These are phyloP conservation scores for Wilcoxina mikolae DNA, from an alignment of 495 filamentous ascomycete species.

Conservation along the genomic window DNA sequence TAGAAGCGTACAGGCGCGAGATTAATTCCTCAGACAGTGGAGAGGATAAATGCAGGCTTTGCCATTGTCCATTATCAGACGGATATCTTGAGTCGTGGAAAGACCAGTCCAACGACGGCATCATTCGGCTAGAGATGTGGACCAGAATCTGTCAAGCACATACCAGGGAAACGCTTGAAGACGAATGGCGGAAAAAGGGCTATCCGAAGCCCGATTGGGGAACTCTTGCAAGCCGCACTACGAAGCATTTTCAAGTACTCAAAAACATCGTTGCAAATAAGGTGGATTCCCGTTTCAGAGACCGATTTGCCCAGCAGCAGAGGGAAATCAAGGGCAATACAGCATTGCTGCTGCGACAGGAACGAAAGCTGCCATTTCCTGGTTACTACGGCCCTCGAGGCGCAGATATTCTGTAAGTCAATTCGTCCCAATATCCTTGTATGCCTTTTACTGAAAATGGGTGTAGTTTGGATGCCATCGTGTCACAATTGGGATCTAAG, in stretches of 20 bases:
- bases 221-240: constrained; percentile 47
- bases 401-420: constrained; percentile 44
- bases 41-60: not conserved
- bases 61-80: not conserved
- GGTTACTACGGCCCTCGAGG: constrained; percentile 86
- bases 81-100: constrained; percentile 5
- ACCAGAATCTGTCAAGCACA: constrained; percentile 59
- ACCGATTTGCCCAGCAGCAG: constrained; percentile 43
- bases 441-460: not conserved
- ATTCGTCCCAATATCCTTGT: not conserved
- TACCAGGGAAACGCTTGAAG: constrained; percentile 41
- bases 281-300: constrained; percentile 45
- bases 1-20: not conserved
- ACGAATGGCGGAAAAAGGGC: constrained; percentile 45
- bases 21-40: not conserved
- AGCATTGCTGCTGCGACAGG: constrained; percentile 16
- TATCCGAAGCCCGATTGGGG: constrained; percentile 76
- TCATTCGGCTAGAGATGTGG: constrained; percentile 19
- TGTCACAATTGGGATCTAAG: not conserved
- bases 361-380: constrained; percentile 35
- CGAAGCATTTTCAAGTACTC: constrained; percentile 40
- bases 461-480: constrained; percentile 29
- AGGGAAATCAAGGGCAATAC: constrained; percentile 38
- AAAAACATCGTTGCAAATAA: constrained; percentile 44
- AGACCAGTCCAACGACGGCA: not conserved